phyloP scores from a whole-genome alignment of 2,329 filamentous ascomycete species.

The Colletotrichum euphorbiae region DNA sequence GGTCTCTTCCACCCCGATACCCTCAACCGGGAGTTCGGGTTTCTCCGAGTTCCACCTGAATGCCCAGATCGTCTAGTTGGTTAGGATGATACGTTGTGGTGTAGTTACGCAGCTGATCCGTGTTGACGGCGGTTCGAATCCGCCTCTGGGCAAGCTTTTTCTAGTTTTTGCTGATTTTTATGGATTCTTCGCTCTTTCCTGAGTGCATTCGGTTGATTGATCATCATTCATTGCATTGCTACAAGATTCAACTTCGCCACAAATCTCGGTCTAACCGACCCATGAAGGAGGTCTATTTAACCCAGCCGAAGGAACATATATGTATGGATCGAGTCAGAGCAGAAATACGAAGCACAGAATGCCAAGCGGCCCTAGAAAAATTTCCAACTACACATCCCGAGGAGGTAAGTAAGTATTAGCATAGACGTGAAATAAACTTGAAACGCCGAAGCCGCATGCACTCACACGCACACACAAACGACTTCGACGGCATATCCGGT shows the following conservation, averaged over 20 bases:
- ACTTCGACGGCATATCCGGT: background rate
- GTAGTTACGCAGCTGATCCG: conserved; percentile 33
- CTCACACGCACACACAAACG: too few species aligned
- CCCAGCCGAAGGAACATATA: background rate
- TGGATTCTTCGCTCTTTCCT: background rate
- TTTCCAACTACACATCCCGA: background rate
- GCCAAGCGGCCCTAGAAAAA: background rate
- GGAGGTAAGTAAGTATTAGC: background rate
- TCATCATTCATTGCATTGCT: too few species aligned
- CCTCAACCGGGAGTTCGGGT: background rate
- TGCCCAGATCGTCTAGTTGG: conserved; percentile 40
- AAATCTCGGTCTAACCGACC: background rate
- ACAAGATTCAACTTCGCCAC: background rate
- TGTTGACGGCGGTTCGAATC: conserved; percentile 41
- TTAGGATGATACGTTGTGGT: conserved; percentile 41
- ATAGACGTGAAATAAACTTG: background rate
- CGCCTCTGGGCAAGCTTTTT: conserved; percentile 31
- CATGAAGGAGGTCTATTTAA: background rate
- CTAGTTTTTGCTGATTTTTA: background rate
- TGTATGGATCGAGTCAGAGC: conserved; percentile 6
- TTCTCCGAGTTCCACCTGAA: background rate
- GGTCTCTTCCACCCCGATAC: rapidly evolving
- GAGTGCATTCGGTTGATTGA: background rate
- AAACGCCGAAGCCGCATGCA: background rate
- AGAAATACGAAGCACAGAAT: background rate